These are phyloP conservation scores for Baorangia bicolor DNA, from an alignment of 768 basidiomycete species.

Conservation along the genomic window DNA sequence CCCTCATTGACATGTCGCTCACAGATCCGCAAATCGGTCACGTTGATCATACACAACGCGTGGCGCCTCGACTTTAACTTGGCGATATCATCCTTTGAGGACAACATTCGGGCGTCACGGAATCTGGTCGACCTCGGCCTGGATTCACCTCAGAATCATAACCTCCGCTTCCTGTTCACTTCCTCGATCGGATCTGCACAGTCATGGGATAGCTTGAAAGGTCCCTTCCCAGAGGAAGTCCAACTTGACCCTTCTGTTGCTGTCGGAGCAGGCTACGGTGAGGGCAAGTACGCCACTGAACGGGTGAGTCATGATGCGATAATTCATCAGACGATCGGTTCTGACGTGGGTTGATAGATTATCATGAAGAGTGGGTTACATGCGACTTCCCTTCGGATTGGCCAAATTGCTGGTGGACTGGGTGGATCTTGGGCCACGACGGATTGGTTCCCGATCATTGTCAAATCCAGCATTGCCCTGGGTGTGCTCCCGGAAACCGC, in stretches of 20 bases:
- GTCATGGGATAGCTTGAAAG: conserved; percentile 28
- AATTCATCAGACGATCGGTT: not conserved
- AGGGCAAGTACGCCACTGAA: conserved; percentile 46
- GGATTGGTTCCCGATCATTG: conserved; percentile 48
- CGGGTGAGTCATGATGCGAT: conserved; percentile 21
- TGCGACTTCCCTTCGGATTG: conserved; percentile 41
- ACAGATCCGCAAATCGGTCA: conserved; percentile 35
- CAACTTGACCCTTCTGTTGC: conserved; percentile 34
- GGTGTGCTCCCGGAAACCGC: conserved; percentile 29
- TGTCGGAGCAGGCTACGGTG: conserved; percentile 44
- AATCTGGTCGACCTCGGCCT: conserved; percentile 35
- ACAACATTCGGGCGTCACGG: conserved; percentile 39
- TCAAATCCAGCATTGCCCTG: conserved; percentile 33
- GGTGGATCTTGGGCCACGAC: conserved; percentile 43
- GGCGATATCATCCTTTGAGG: conserved; percentile 42
- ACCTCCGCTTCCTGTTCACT: conserved; percentile 38
- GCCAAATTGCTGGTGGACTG: conserved; percentile 44
- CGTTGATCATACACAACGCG: conserved; percentile 41
- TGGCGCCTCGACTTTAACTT: conserved; percentile 48
- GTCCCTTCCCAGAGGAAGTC: conserved; percentile 37
- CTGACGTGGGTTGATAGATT: conserved; percentile 23
- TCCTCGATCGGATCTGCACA: conserved; percentile 40
- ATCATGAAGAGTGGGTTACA: conserved; percentile 39
- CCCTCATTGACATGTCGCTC: not conserved
- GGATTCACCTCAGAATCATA: conserved; percentile 25